phyloP scores from a whole-genome alignment of 768 basidiomycete species.

The Amanita pseudoporphyria region DNA sequence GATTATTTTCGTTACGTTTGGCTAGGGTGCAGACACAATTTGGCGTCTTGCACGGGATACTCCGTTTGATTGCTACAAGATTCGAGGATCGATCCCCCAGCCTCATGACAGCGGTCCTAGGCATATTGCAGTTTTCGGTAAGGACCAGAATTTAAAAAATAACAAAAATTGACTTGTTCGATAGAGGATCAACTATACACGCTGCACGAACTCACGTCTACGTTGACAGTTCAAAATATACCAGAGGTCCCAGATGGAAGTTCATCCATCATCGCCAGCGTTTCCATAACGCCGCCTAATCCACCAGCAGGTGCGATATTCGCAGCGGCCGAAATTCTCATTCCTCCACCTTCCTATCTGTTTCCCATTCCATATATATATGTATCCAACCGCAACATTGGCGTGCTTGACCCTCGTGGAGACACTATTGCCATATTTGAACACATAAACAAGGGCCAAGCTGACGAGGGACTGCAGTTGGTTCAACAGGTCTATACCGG shows the following conservation, averaged over 20 bases:
- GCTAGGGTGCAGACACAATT: slow-evolving; percentile 58
- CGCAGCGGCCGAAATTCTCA: slow-evolving; percentile 37
- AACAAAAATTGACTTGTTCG: not conserved
- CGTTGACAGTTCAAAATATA: slow-evolving; percentile 32
- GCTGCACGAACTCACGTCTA: slow-evolving; percentile 22
- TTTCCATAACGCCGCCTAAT: slow-evolving; percentile 27
- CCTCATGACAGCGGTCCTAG: slow-evolving; percentile 60
- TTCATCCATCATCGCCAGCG: slow-evolving; percentile 25
- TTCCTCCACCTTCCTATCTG: slow-evolving; percentile 21
- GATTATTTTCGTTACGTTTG: not conserved
- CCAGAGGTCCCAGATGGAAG: slow-evolving; percentile 31
- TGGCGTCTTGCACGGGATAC: slow-evolving; percentile 49
- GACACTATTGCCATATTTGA: slow-evolving; percentile 45
- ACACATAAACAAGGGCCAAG: slow-evolving; percentile 25
- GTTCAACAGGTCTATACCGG: slow-evolving; percentile 39
- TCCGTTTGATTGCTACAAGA: slow-evolving; percentile 35
- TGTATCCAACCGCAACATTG: slow-evolving; percentile 37
- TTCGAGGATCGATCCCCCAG: slow-evolving; percentile 54
- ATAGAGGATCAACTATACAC: slow-evolving; percentile 33
- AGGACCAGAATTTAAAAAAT: not conserved
- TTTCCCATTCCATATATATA: slow-evolving; percentile 34
- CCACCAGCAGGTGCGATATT: slow-evolving; percentile 27
- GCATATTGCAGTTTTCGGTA: slow-evolving; percentile 30
- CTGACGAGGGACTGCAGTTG: slow-evolving; percentile 24
- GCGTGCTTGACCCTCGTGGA: slow-evolving; percentile 23